Evolutionary conservation across 495 filamentous ascomycete species (phyloP).

Genomic region (Pyronema domesticum): DNA sequence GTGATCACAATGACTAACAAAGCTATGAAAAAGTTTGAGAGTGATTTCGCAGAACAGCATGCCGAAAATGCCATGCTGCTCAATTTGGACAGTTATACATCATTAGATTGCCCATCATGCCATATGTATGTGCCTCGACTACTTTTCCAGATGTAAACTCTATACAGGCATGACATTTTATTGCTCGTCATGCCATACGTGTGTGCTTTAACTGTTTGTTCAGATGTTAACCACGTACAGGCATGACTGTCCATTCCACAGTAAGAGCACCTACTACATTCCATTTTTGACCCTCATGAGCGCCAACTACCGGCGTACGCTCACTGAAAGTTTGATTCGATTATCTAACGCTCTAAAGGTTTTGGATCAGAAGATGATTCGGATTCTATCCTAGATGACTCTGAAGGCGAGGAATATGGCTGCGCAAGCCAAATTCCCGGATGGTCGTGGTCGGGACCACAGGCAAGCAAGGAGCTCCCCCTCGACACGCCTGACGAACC

Average conservation of each 20-base stretch:
- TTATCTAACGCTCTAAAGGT: no score
- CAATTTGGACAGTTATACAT: constrained; percentile 23
- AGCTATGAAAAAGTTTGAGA: not conserved
- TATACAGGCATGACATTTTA: constrained; percentile 5
- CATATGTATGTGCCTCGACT: constrained; percentile 20
- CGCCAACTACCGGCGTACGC: not conserved
- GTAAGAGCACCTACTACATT: constrained; percentile 5
- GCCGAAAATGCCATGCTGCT: constrained; percentile 16
- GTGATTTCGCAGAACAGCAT: constrained; percentile 2
- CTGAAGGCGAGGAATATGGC: no score
- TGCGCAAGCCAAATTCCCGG: constrained; percentile 9
- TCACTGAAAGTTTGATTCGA: no score
- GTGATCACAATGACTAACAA: no score
- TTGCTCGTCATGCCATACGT: constrained; percentile 26
- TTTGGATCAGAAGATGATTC: no score
- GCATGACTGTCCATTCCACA: constrained; percentile 26
- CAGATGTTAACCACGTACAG: constrained; percentile 7
- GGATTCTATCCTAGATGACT: no score
- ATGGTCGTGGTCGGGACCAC: constrained; percentile 11
- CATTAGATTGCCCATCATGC: constrained; percentile 23
- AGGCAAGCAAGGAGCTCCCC: constrained; percentile 14
- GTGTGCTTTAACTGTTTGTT: constrained; percentile 2
- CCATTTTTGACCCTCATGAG: not conserved
- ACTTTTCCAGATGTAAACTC: not conserved
- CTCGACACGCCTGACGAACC: not conserved